Conservation (phyloP, 2,329 filamentous ascomycete species). For the Didymosphaeria variabile region DNA sequence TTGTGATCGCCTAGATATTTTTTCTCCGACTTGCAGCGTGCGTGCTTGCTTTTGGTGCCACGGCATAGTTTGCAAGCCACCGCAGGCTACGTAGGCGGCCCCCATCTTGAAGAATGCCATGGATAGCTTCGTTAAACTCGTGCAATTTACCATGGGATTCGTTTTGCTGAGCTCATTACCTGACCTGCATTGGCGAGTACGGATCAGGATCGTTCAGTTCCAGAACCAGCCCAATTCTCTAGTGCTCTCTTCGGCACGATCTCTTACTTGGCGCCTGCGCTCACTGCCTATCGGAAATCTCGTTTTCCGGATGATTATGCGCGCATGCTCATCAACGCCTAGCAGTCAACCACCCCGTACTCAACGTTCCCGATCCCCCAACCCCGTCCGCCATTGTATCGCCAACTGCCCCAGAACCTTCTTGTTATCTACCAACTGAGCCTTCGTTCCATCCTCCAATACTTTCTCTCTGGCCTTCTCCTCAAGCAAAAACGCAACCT, state of each 20-base stretch:
- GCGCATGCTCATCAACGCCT: slow-evolving; percentile 36
- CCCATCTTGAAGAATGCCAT: too few relatives aligned
- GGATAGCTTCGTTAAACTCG: too few relatives aligned
- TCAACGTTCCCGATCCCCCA: slow-evolving; percentile 88
- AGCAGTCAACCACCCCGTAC: slow-evolving; percentile 77
- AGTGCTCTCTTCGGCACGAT: background rate
- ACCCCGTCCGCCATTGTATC: slow-evolving; percentile 87
- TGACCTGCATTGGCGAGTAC: background rate
- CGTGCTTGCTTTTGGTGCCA: too few relatives aligned
- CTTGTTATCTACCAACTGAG: slow-evolving; percentile 50
- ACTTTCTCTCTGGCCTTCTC: slow-evolving; percentile 60
- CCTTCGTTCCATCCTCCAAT: slow-evolving; percentile 47
- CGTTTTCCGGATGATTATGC: background rate
- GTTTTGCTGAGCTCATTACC: background rate
- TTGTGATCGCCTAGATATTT: too few relatives aligned
- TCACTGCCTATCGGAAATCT: background rate
- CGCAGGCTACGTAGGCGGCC: too few relatives aligned
- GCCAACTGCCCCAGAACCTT: slow-evolving; percentile 81
- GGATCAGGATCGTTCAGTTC: background rate
- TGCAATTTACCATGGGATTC: too few relatives aligned
- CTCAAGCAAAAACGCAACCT: slow-evolving; percentile 70
- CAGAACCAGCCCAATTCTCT: background rate
- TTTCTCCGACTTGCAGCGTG: too few relatives aligned
- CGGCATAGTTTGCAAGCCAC: too few relatives aligned
- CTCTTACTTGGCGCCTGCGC: background rate